Percentiles rank a stretch among this genome's conserved stretches.
These are phyloP conservation scores for Pecoramyces ruminantium DNA, from an alignment of 192 early-diverging fungal genomes.

Conservation along the genomic window DNA sequence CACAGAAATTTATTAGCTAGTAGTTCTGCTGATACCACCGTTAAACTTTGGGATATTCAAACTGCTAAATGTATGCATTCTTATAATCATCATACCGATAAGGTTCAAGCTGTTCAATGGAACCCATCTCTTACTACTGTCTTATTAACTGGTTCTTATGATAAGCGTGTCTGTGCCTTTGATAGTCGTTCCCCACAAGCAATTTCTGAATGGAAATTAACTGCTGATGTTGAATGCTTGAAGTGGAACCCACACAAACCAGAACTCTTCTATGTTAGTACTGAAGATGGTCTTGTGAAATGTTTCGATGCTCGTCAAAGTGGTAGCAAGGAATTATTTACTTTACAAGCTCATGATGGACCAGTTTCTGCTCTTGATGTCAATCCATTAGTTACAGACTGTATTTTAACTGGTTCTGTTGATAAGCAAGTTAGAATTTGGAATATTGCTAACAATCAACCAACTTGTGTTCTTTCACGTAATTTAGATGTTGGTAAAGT, in stretches of 20 bases:
- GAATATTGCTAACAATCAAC: slow-evolving; percentile 59
- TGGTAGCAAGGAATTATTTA: slow-evolving; percentile 41
- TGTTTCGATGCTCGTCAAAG: slow-evolving; percentile 65
- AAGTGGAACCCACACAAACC: slow-evolving; percentile 81
- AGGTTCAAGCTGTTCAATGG: slow-evolving; percentile 78
- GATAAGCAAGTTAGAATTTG: slow-evolving; percentile 91
- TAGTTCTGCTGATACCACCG: slow-evolving; percentile 88
- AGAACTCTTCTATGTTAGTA: slow-evolving; percentile 49
- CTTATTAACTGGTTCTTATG: slow-evolving; percentile 81
- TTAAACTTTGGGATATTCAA: slow-evolving; percentile 94
- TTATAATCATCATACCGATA: background rate
- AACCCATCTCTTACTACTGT: slow-evolving; percentile 73
- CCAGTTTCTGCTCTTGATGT: slow-evolving; percentile 78
- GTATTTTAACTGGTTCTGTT: slow-evolving; percentile 77
- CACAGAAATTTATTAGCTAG: slow-evolving; percentile 62
- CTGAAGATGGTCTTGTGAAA: slow-evolving; percentile 80
- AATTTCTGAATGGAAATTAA: slow-evolving; percentile 47
- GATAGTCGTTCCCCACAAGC: slow-evolving; percentile 75
- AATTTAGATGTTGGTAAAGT: slow-evolving; percentile 69
- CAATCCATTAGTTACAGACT: slow-evolving; percentile 54
- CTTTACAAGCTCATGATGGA: slow-evolving; percentile 82
- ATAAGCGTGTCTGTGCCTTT: slow-evolving; percentile 44
- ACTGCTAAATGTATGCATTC: slow-evolving; percentile 26
- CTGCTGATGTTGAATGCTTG: slow-evolving; percentile 78
- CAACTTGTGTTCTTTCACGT: slow-evolving; percentile 64